Base-by-base conservation (phyloP, 78 protist species). In the Isochrysis galbana region DNA sequence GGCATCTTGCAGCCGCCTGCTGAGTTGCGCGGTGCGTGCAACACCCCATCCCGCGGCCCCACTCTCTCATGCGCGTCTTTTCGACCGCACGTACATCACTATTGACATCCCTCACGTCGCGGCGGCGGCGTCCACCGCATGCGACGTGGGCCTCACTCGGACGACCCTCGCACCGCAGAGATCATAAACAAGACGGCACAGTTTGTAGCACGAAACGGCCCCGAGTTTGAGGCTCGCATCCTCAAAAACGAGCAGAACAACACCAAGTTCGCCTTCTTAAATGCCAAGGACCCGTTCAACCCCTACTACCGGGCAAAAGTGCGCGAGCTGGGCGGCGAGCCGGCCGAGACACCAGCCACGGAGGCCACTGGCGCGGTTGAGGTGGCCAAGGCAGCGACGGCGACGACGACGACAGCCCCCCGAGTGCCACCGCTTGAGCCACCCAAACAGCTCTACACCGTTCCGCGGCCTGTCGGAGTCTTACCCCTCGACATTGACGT, bases 171-270 rank as follows among this genome's bases (percentile, higher is more conserved):
- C n/a, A n/a, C n/a, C n/a, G n/a, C n/a, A n/a, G n/a, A n/a, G 42
- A 93, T 91, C 77, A 72, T 91, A 46, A 96, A 95, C 84, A 95
- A 94, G 91, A 95, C 98, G 0, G 98, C 98, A 1, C 47, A n/a
- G 39, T 96, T 94, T 38, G 96, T 95, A 1, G 96, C 96, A 21
- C 46, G 94, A 14, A 95, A 94, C 48, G 98, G 98, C 36, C 74
- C 90, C 22, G 92, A 91, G 26, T 96, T 95, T 55, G 97, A 96
- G 80, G 51, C 69, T 22, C 90, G 86, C 41, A 89, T 96, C 32
- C 70, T 92, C 26, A 38, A 42, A 17, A 90, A 91, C 89, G 95
- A 95, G 72, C 4, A 42, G 22, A 90, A 45, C 41, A 91, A 87
- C 93, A 41, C 86, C n/a, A 94, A 96, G 89, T 95, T 96, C 86